phyloP scores from a whole-genome alignment of 2,329 filamentous ascomycete genomes.

The Aspergillus sp. region DNA sequence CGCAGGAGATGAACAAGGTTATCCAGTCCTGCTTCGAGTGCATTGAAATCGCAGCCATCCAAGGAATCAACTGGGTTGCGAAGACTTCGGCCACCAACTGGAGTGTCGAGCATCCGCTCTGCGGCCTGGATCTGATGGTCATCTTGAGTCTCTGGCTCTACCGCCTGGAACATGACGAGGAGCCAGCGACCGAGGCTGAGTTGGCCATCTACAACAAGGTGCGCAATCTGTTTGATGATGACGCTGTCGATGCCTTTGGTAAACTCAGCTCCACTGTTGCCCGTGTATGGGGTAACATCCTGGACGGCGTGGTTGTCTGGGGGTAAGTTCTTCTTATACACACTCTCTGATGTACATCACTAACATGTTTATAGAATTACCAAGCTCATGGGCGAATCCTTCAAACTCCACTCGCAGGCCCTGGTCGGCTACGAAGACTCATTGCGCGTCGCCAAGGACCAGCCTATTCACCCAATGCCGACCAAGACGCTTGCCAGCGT shows the following conservation, averaged over 20 bases:
- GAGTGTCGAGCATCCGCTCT: conserved; percentile 97
- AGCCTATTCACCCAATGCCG: conserved; percentile 38
- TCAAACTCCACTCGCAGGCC: conserved; percentile 93
- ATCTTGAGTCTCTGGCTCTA: conserved; percentile 98
- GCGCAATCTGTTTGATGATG: conserved; percentile 78
- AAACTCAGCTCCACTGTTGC: conserved; percentile 95
- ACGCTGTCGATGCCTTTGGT: conserved; percentile 75
- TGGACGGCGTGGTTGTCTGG: conserved; percentile 98
- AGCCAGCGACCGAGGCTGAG: conserved; percentile 52
- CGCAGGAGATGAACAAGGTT: conserved; percentile 96
- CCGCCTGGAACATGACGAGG: conserved; percentile 97
- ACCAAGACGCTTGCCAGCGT: conserved; percentile 40
- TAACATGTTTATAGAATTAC: conserved; percentile 35
- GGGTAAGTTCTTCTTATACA: conserved; percentile 64
- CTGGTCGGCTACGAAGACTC: conserved; percentile 87
- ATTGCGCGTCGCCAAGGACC: conserved; percentile 34
- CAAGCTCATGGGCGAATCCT: conserved; percentile 95
- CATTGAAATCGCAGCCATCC: conserved; percentile 89
- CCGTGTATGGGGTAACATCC: conserved; percentile 93
- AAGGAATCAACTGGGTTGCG: conserved; percentile 97
- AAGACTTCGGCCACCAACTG: conserved; percentile 96
- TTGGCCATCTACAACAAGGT: conserved; percentile 59
- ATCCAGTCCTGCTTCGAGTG: conserved; percentile 97
- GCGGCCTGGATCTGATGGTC: conserved; percentile 94
- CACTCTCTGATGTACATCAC: background rate